These are phyloP conservation scores for Colletotrichum tanaceti DNA, from an alignment of 2,329 filamentous ascomycete genomes.

Conservation along the genomic window DNA sequence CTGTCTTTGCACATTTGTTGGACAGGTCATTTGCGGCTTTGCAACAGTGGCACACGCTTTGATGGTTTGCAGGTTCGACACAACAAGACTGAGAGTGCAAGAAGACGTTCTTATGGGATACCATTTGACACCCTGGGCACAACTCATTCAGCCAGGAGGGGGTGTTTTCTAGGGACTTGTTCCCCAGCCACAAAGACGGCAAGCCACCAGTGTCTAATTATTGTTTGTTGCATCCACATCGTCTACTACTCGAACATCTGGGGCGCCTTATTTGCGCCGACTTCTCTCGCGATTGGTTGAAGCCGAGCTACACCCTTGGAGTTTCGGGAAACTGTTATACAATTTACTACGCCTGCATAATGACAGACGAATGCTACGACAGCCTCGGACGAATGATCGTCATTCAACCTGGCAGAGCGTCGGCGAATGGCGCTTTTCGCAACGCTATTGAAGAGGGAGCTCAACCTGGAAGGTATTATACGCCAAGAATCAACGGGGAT, in stretches of 20 bases:
- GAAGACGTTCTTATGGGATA: fast-evolving
- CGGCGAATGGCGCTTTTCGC: neutral
- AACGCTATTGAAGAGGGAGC: neutral
- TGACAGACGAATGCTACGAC: constrained; percentile 4
- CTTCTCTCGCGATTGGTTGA: neutral
- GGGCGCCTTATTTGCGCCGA: neutral
- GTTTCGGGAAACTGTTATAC: neutral
- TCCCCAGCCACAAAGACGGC: too few relatives aligned
- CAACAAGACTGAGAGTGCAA: neutral
- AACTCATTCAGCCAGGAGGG: too few relatives aligned
- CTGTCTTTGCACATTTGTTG: neutral
- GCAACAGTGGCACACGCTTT: neutral
- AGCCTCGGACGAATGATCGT: neutral
- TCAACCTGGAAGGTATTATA: too few relatives aligned
- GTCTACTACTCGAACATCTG: too few relatives aligned
- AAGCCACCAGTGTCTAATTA: too few relatives aligned
- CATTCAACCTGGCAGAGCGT: neutral
- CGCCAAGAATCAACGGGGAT: too few relatives aligned
- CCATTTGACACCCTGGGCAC: neutral
- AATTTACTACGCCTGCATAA: neutral
- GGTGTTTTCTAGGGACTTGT: too few relatives aligned
- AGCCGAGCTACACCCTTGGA: neutral
- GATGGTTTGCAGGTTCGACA: neutral
- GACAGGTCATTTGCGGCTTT: neutral
- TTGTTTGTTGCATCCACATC: too few relatives aligned